These are phyloP conservation scores for Nematocida sp. DNA, from an alignment of 371 early-diverging fungal genomes.

Conservation along the genomic window DNA sequence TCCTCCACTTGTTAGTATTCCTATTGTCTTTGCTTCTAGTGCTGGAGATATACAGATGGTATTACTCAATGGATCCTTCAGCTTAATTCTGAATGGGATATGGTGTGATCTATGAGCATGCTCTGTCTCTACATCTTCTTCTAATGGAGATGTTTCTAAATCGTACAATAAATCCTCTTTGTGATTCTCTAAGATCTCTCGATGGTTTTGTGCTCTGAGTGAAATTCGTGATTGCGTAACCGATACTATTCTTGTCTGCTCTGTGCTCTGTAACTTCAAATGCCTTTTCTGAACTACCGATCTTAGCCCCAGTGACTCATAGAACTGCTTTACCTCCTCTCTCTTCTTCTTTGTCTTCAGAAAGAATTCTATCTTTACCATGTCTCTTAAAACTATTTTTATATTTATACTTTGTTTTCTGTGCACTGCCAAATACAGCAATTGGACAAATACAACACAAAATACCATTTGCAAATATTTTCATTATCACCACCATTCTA, in stretches of 20 bases:
- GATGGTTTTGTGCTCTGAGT: constrained; percentile 38
- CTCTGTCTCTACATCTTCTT: constrained; percentile 45
- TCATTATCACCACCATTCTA: too few species aligned
- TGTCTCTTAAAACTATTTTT: background rate
- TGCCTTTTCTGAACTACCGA: constrained; percentile 23
- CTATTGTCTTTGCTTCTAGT: constrained; percentile 66
- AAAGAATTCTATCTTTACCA: constrained; percentile 51
- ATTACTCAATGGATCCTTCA: constrained; percentile 42
- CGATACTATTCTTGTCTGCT: constrained; percentile 40
- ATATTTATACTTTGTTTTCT: background rate
- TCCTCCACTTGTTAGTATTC: constrained; percentile 89
- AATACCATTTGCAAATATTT: background rate
- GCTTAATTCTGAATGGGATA: constrained; percentile 39
- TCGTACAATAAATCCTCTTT: constrained; percentile 29
- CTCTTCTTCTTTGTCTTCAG: constrained; percentile 36
- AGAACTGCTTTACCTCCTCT: constrained; percentile 33
- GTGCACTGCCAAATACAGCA: too few species aligned
- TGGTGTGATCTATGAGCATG: constrained; percentile 32
- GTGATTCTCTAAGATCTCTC: constrained; percentile 37
- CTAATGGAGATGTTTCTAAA: constrained; percentile 33
- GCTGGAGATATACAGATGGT: constrained; percentile 39
- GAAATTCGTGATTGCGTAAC: constrained; percentile 37
- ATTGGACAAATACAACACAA: background rate
- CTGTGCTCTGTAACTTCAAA: constrained; percentile 14
- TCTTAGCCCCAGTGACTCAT: constrained; percentile 41